These are phyloP conservation scores for Sordariomycetes sp. DNA, from an alignment of 2,329 filamentous ascomycete genomes.

Conservation along the genomic window DNA sequence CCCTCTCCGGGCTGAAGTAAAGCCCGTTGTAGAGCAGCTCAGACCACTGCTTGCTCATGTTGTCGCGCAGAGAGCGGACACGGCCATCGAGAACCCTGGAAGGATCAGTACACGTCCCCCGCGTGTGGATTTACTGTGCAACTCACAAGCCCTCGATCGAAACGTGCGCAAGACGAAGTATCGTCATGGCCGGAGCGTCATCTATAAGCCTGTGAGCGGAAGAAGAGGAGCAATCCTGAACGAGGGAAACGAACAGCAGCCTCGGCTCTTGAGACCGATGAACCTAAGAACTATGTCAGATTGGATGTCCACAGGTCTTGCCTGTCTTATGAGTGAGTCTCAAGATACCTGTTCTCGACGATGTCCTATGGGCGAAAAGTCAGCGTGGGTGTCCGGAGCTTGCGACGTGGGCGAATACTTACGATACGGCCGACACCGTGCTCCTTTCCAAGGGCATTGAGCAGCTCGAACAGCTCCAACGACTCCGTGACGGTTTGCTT, in stretches of 20 bases:
- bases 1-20: slow-evolving; percentile 28
- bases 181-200: slow-evolving; percentile 19
- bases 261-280: slow-evolving; percentile 25
- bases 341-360: slow-evolving; percentile 32
- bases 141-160: neutral
- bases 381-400: neutral
- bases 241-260: slow-evolving; percentile 36
- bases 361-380: slow-evolving; percentile 19
- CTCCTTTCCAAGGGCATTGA: slow-evolving; percentile 52
- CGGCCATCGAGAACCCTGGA: slow-evolving; percentile 42
- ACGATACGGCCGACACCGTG: slow-evolving; percentile 60
- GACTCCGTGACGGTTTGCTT: slow-evolving; percentile 47
- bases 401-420: slow-evolving; percentile 19
- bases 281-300: slow-evolving; percentile 2
- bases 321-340: neutral
- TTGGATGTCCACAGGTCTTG: neutral
- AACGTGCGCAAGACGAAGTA: slow-evolving; percentile 7
- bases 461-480: slow-evolving; percentile 53
- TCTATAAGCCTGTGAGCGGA: neutral
- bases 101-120: slow-evolving; percentile 14
- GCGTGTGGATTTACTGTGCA: neutral
- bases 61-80: slow-evolving; percentile 41
- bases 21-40: slow-evolving; percentile 37
- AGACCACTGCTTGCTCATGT: slow-evolving; percentile 35
- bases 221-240: neutral